Evolutionary conservation across 208 protist genomes (phyloP), one percentile per base, ranked within the genome.

Genomic region (Crithidia expoeki): DNA sequence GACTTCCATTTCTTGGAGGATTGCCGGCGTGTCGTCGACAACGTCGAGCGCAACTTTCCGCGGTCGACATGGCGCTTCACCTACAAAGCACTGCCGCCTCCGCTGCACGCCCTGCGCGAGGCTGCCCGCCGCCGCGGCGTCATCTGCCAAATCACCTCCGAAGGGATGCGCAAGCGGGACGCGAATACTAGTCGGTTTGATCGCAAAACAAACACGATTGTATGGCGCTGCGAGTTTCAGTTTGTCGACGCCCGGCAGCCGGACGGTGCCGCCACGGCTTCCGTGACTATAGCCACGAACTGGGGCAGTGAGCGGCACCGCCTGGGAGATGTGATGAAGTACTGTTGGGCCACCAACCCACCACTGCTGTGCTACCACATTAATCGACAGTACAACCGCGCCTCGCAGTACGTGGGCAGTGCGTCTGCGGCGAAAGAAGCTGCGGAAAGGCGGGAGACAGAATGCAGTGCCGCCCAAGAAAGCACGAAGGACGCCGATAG

Each of bases 1-100:
- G 92, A 96, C 64, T 96, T 83, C 63, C 74, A 79, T 38, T 96
- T 96, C 52, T 66, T 96, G 16, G 88, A 94, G 56, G 75, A 92
- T 55, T 91, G 88, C 64, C 81, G 83, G 19, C 84, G 83, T 4
- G 80, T 84, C 28, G 74, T 93, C 33, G 81, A 70, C 65, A 94
- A 92, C 67, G 83, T 88, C 17, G 81, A 84, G 52, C 88, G 89
- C n/a, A 44, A 36, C 36, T 81, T 93, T 50, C 85, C 87, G 34
- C 80, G 68, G 42, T 71, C 64, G 33, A 44, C 67, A 55, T 65
- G 76, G 40, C 81, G 76, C 52, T 93, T 90, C 73, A 88, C 73
- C 33, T 93, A 81, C 79, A 76, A 80, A 42, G 81, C 81, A 4
- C 80, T 95, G 27, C 86, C 88, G 0, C 89, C 85, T 1, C 83